These are phyloP conservation scores for Irpex sp. DNA, from an alignment of 1,284 basidiomycete species.

Conservation along the genomic window DNA sequence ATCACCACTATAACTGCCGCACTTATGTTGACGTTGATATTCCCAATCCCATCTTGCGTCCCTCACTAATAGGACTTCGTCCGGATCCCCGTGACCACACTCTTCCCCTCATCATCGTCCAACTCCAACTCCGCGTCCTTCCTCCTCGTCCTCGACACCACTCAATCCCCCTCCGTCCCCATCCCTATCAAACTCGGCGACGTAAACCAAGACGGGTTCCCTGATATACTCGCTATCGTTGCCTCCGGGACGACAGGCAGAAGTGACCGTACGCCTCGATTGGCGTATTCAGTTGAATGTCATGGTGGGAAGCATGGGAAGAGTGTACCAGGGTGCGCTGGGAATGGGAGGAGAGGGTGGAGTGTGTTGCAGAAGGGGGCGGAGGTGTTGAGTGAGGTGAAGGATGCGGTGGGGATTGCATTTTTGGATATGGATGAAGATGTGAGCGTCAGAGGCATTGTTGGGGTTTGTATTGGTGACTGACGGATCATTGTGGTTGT, in stretches of 20 bases:
- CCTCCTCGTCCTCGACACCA: conserved; percentile 67
- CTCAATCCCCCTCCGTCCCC: conserved; percentile 61
- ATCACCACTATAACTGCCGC: background rate
- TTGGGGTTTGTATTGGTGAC: background rate
- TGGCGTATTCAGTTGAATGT: conserved; percentile 78
- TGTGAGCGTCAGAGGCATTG: conserved; percentile 43
- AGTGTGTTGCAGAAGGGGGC: conserved; percentile 53
- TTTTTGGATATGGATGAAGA: conserved; percentile 97
- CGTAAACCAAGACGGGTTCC: conserved; percentile 91
- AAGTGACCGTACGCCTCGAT: conserved; percentile 50
- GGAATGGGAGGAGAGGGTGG: conserved; percentile 57
- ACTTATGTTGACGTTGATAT: background rate
- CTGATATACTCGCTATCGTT: conserved; percentile 79
- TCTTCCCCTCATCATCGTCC: conserved; percentile 41
- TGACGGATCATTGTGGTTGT: background rate
- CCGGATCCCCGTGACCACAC: conserved; percentile 57
- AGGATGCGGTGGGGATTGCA: conserved; percentile 75
- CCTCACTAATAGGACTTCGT: conserved; percentile 49
- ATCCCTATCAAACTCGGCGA: conserved; percentile 84
- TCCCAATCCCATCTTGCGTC: no score
- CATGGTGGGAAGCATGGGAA: conserved; percentile 19
- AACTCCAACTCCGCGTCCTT: conserved; percentile 37
- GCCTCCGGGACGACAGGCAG: conserved; percentile 31
- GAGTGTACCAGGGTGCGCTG: conserved; percentile 49
- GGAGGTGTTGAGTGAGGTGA: conserved; percentile 58